phyloP scores from a whole-genome alignment of 192 early-diverging fungal genomes.

The Podila clonocystis region DNA sequence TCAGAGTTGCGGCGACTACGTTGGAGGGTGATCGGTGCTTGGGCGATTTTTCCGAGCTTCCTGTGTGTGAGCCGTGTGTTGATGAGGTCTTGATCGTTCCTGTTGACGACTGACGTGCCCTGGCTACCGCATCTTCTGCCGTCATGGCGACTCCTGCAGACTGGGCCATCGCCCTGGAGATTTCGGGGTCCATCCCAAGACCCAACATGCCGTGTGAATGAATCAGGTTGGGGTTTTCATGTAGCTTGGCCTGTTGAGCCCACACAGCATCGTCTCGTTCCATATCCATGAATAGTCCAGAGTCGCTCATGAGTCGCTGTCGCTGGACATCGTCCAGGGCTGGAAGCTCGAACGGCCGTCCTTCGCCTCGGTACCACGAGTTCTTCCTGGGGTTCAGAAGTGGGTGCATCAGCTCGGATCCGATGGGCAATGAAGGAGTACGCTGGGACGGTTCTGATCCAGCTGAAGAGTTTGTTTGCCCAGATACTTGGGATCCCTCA shows the following conservation, averaged over 20 bases:
- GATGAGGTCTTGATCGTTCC: slow-evolving; percentile 14
- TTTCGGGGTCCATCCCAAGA: slow-evolving; percentile 16
- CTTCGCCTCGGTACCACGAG: slow-evolving; percentile 50
- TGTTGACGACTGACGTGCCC: slow-evolving; percentile 15
- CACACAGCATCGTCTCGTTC: slow-evolving; percentile 25
- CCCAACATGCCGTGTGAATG: slow-evolving; percentile 10
- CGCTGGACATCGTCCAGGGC: neutral
- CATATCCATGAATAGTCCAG: slow-evolving; percentile 2
- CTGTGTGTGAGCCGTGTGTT: neutral
- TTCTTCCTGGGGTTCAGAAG: slow-evolving; percentile 39
- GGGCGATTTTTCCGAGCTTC: slow-evolving; percentile 14
- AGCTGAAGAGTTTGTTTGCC: neutral
- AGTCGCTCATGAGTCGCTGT: slow-evolving; percentile 28
- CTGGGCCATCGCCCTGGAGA: slow-evolving; percentile 1
- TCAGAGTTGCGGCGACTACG: neutral
- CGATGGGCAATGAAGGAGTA: neutral
- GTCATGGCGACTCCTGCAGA: slow-evolving; percentile 6
- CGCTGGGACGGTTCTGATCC: neutral
- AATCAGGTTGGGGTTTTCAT: neutral
- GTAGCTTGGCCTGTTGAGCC: slow-evolving; percentile 2
- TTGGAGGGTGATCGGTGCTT: neutral
- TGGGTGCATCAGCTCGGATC: slow-evolving; percentile 9
- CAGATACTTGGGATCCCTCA: neutral
- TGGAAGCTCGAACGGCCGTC: slow-evolving; percentile 31
- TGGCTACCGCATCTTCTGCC: slow-evolving; percentile 1